Base-by-base conservation (phyloP, 129 eudicot species). In the Arctium minus region DNA sequence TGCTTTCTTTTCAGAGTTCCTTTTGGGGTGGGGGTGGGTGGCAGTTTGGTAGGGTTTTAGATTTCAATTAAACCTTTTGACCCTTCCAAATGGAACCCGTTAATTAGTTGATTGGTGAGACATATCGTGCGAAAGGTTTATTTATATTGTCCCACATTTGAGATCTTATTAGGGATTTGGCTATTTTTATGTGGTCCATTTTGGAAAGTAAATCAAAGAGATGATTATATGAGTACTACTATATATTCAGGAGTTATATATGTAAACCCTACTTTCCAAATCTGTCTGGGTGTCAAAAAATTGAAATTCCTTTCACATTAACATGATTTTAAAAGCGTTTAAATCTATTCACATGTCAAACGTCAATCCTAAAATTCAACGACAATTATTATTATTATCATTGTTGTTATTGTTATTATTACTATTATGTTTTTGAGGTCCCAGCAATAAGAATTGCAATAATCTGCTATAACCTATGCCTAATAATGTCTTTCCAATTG, bases 291-390 rank as follows among this genome's bases (percentile, higher is more conserved):
- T 80, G 30, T 32, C n/a, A 6, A 50, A 33, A 73, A 32, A 30
- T 8, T 73, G 80, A 81, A 81, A 81, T 74, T 74, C 85, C 75
- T 13, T 81, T 74, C 80, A 74, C 80, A 81, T 81, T 73, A 15
- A 15, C 33, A 67, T 70, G 17, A 17, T 44, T 80, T 70, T 44
- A 53, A 48, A 80, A 70, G 53, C 29, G 78, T 48, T 32, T 48
- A 72, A 80, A 50, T 80, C 70, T 48, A 46, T 72, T 71, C 76
- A 80, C 78, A 72, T 80, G 60, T 48, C 33, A 71, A 64, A 79
- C 8, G 46, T 9, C 33, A 79, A 46, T 30, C 38, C 42, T 32
- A 48, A 71, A 80, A 30, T 81, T 81, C 84, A 81, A 81, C 73
- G 78, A 56, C 73, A 72, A 56, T 73, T 36, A 50, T 73, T 56